These are phyloP conservation scores for Chrysochromulina parva DNA, from an alignment of 78 protist species.

Conservation along the genomic window DNA sequence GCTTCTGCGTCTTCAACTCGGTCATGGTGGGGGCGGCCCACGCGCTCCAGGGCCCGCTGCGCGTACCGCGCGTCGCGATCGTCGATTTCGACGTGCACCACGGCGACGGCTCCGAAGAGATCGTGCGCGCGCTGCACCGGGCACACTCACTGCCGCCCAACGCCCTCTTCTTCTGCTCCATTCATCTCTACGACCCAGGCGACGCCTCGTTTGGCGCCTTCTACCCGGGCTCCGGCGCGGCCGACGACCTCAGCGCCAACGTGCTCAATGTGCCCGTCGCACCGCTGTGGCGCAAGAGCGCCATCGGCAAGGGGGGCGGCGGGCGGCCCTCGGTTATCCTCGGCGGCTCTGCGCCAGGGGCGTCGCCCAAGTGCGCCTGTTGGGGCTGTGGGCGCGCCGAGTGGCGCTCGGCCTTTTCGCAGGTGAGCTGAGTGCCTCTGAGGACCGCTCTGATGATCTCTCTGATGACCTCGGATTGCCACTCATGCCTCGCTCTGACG, in stretches of 20 bases:
- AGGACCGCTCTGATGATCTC: no score
- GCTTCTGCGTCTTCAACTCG: conserved; percentile 31
- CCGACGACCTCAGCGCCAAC: not conserved
- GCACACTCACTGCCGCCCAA: not conserved
- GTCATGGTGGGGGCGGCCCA: not conserved
- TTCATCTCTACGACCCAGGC: conserved; percentile 13
- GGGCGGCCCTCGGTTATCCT: no score
- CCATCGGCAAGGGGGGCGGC: not conserved
- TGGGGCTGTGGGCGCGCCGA: not conserved
- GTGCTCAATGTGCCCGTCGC: not conserved
- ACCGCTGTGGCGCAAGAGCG: not conserved
- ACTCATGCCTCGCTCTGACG: no score
- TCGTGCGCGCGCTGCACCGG: not conserved
- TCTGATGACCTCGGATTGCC: no score
- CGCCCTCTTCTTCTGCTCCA: not conserved
- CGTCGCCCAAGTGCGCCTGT: not conserved
- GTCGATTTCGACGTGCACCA: conserved; percentile 84
- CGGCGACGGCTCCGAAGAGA: conserved; percentile 49
- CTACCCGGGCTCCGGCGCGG: not conserved
- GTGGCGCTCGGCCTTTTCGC: not conserved
- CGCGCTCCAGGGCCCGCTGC: not conserved
- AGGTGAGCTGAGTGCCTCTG: no score
- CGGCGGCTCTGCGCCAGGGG: not conserved
- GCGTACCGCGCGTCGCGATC: conserved; percentile 59
- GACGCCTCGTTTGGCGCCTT: not conserved